A percentile compares a stretch with the other conserved stretches of the same genome.
These are phyloP conservation scores for Picochlorum sp. DNA, from an alignment of 139 green algal species.

Conservation along the genomic window DNA sequence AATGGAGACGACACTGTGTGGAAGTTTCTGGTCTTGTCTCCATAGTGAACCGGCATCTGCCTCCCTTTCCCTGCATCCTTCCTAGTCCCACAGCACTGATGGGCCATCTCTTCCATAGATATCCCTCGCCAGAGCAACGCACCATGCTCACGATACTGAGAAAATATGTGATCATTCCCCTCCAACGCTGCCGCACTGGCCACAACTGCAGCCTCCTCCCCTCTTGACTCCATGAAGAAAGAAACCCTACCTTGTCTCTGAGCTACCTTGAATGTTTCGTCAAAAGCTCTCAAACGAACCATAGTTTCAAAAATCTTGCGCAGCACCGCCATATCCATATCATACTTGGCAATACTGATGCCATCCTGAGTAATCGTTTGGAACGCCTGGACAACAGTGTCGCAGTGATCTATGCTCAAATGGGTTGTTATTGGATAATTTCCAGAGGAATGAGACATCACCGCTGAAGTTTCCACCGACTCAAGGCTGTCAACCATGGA, in stretches of 20 bases:
- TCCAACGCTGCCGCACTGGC: slow-evolving; percentile 70
- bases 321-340: background rate
- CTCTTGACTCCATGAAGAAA: slow-evolving; percentile 89
- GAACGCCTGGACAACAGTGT: slow-evolving; percentile 35
- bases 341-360: slow-evolving; percentile 23
- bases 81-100: slow-evolving; percentile 81
- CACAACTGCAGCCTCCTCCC: slow-evolving; percentile 81
- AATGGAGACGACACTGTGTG: slow-evolving; percentile 88
- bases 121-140: slow-evolving; percentile 87
- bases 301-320: slow-evolving; percentile 53
- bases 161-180: slow-evolving; percentile 67
- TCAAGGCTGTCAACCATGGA: no score
- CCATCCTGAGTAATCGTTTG: slow-evolving; percentile 18
- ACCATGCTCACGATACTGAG: slow-evolving; percentile 90
- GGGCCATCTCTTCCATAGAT: slow-evolving; percentile 68
- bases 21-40: slow-evolving; percentile 60
- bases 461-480: no score
- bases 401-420: no score
- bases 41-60: slow-evolving; percentile 96
- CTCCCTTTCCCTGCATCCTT: slow-evolving; percentile 74
- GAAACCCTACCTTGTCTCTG: slow-evolving; percentile 89
- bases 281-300: slow-evolving; percentile 62
- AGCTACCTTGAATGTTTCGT: slow-evolving; percentile 88
- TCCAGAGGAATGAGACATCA: no score
- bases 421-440: no score